These are phyloP conservation scores for Trichoderma citrinoviride DNA, from an alignment of 2,329 filamentous ascomycete genomes.

Conservation along the genomic window DNA sequence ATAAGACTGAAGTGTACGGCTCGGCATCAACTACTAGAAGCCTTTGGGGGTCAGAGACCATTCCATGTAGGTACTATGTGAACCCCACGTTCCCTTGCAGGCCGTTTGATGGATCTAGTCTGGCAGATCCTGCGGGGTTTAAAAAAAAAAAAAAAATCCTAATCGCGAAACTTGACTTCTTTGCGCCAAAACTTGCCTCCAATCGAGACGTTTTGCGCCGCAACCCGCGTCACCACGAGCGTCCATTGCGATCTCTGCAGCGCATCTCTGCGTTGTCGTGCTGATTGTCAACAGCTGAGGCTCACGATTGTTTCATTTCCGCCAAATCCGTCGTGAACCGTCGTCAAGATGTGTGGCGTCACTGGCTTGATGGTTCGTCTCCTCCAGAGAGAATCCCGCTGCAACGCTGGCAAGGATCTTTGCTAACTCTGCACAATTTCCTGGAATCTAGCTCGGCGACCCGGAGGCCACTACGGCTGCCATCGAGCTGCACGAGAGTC, in stretches of 20 bases:
- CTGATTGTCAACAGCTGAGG: no score
- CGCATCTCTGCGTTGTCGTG: neutral
- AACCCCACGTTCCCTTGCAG: slow-evolving; percentile 5
- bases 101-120: neutral
- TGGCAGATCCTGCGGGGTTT: slow-evolving; percentile 6
- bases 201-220: neutral
- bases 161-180: neutral
- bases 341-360: slow-evolving; percentile 11
- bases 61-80: no score
- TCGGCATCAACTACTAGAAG: neutral
- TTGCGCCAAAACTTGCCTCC: neutral
- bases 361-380: slow-evolving; percentile 14
- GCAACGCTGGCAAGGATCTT: neutral
- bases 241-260: neutral
- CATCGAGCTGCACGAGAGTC: slow-evolving; percentile 6
- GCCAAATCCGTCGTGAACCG: neutral
- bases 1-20: neutral
- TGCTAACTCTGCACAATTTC: neutral
- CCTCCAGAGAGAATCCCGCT: neutral
- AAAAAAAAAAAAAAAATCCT: neutral
- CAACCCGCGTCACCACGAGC: neutral
- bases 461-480: slow-evolving; percentile 16
- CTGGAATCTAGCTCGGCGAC: neutral
- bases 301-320: neutral
- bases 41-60: neutral